Percentiles rank a stretch among this genome's conserved stretches.
Evolutionary conservation across 2,329 filamentous ascomycete species (phyloP).

Genomic region (Pestalotiopsis fici): DNA sequence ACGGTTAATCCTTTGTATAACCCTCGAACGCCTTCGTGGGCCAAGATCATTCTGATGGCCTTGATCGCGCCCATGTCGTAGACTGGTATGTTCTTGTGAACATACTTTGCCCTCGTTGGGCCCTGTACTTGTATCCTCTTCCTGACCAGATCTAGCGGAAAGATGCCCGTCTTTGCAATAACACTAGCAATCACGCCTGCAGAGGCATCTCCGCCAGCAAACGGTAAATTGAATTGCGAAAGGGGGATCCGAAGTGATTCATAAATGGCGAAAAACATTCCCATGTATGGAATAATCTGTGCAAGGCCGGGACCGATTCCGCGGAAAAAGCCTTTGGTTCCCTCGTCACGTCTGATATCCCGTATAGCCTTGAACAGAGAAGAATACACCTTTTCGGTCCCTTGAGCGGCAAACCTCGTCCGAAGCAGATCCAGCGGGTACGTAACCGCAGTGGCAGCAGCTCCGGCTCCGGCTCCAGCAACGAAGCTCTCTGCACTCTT

Average conservation of each 20-base stretch:
- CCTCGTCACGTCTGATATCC: conserved; percentile 77
- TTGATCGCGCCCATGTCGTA: conserved; percentile 68
- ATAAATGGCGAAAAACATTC: conserved; percentile 90
- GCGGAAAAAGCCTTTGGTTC: conserved; percentile 79
- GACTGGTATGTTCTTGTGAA: conserved; percentile 84
- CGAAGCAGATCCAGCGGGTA: conserved; percentile 93
- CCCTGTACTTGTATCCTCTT: conserved; percentile 96
- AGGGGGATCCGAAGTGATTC: conserved; percentile 71
- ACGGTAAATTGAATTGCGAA: conserved; percentile 56
- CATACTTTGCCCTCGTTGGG: conserved; percentile 76
- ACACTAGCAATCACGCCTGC: conserved; percentile 81
- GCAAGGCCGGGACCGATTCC: conserved; percentile 79
- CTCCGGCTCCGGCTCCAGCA: conserved; percentile 80
- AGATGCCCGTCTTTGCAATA: conserved; percentile 84
- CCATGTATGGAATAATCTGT: conserved; percentile 96
- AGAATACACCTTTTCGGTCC: conserved; percentile 74
- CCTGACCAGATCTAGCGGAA: conserved; percentile 88
- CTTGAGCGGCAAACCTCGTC: conserved; percentile 96
- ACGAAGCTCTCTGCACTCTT: conserved; percentile 77
- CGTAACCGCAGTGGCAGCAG: conserved; percentile 76
- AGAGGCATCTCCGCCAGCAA: conserved; percentile 79
- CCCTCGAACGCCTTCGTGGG: conserved; percentile 73
- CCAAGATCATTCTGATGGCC: conserved; percentile 69
- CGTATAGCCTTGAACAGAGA: conserved; percentile 69
- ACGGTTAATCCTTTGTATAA: conserved; percentile 88